phyloP scores from a whole-genome alignment of 768 basidiomycete genomes.

The Trametes cubensis region DNA sequence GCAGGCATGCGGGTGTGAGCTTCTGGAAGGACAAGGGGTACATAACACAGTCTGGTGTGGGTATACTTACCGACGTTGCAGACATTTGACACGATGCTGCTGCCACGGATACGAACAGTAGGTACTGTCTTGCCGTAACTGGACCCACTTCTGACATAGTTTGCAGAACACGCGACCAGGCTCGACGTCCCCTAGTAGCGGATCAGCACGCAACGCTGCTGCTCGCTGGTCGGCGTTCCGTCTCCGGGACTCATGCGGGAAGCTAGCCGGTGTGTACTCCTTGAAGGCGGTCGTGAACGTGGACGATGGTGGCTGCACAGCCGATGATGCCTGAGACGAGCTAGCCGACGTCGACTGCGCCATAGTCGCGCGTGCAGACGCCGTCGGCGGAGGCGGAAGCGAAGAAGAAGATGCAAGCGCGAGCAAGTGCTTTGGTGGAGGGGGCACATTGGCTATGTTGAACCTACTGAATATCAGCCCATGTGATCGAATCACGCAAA shows the following conservation, averaged over 20 bases:
- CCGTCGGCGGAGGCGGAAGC: conserved; percentile 24
- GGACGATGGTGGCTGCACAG: conserved; percentile 6
- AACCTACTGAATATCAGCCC: conserved; percentile 17
- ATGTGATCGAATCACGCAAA: not conserved
- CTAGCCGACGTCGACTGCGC: conserved; percentile 14
- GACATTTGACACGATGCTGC: conserved; percentile 76
- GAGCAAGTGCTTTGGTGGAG: conserved; percentile 39
- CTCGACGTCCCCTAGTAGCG: conserved; percentile 68
- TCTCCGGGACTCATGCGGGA: conserved; percentile 66
- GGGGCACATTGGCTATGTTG: conserved; percentile 34
- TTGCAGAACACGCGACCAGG: conserved; percentile 68
- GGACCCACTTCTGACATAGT: conserved; percentile 82
- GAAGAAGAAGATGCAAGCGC: conserved; percentile 36
- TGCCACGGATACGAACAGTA: conserved; percentile 85
- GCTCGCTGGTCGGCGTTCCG: conserved; percentile 82
- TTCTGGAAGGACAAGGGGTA: conserved; percentile 2
- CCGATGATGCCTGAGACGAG: not conserved
- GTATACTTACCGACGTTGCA: conserved; percentile 64
- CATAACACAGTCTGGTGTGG: not conserved
- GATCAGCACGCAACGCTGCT: conserved; percentile 67
- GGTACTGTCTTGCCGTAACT: conserved; percentile 74
- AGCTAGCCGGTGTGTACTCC: conserved; percentile 60
- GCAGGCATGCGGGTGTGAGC: conserved; percentile 16
- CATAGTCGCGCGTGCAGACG: conserved; percentile 16
- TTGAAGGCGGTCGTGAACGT: conserved; percentile 45